Evolutionary conservation across 345 rosid genomes (phyloP).

Genomic region (Sapria himalayana): DNA sequence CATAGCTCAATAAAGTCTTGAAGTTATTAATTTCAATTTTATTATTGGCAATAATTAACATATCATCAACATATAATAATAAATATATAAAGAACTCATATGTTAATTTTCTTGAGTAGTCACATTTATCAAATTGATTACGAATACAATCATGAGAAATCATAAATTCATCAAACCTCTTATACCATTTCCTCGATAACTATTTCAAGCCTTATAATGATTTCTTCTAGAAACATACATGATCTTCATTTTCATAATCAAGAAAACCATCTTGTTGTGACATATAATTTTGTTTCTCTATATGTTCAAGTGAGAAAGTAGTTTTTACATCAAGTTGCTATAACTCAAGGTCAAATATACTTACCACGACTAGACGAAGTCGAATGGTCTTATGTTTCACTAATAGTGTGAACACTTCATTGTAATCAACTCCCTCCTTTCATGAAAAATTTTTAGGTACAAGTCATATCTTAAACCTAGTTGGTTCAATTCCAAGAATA

Average conservation of each 20-base stretch:
- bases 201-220: not conserved
- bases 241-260: not conserved
- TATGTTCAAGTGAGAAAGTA: no score
- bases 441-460: not conserved
- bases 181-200: not conserved
- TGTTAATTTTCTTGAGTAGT: not conserved
- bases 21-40: no score
- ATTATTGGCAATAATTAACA: no score
- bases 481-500: not conserved
- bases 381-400: not conserved
- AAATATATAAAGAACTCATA: no score
- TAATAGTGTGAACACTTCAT: not conserved
- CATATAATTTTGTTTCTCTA: not conserved
- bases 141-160: not conserved
- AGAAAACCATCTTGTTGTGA: not conserved
- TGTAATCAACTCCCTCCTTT: not conserved
- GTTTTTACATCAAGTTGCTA: not conserved
- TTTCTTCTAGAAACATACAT: not conserved
- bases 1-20: no score
- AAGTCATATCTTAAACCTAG: not conserved
- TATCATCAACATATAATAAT: no score
- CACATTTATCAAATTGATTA: not conserved
- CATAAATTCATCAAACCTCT: constrained; percentile 1
- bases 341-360: not conserved
- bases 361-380: not conserved